phyloP scores from a whole-genome alignment of 495 filamentous ascomycete species.

The Penicillium crystallinum region DNA sequence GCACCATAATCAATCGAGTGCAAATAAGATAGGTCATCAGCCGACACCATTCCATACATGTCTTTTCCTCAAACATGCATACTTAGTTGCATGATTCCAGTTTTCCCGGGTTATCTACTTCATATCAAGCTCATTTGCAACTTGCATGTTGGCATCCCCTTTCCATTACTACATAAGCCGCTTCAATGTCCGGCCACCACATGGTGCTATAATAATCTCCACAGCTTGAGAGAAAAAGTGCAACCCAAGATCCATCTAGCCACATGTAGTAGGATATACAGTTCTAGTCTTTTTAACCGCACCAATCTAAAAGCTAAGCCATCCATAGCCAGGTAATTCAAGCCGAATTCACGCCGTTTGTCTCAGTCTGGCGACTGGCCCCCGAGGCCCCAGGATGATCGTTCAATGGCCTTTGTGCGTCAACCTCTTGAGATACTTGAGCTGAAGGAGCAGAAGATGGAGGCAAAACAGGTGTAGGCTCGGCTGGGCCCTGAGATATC shows the following conservation, averaged over 20 bases:
- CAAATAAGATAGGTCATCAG: not conserved
- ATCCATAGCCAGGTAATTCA: conserved; percentile 1
- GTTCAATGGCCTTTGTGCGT: not conserved
- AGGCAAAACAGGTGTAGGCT: not conserved
- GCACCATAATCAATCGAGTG: not conserved
- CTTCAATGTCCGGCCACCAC: not conserved
- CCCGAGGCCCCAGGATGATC: conserved; percentile 1
- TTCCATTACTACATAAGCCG: not conserved
- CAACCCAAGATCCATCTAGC: not conserved
- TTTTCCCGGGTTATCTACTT: not conserved
- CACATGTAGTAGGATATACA: not conserved
- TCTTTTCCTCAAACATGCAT: too few relatives aligned
- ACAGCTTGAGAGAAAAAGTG: not conserved
- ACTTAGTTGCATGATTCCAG: not conserved
- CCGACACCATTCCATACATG: too few relatives aligned
- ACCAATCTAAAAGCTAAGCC: not conserved
- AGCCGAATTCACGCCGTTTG: conserved; percentile 9
- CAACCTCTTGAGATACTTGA: not conserved
- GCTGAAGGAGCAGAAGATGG: not conserved
- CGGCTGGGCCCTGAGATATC: not conserved
- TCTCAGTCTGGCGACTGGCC: not conserved
- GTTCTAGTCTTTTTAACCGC: not conserved
- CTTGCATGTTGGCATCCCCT: not conserved
- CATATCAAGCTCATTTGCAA: not conserved
- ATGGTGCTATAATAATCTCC: not conserved